Base-by-base conservation (phyloP, 176 grass and related monocot species). In the Triticum monococcum region DNA sequence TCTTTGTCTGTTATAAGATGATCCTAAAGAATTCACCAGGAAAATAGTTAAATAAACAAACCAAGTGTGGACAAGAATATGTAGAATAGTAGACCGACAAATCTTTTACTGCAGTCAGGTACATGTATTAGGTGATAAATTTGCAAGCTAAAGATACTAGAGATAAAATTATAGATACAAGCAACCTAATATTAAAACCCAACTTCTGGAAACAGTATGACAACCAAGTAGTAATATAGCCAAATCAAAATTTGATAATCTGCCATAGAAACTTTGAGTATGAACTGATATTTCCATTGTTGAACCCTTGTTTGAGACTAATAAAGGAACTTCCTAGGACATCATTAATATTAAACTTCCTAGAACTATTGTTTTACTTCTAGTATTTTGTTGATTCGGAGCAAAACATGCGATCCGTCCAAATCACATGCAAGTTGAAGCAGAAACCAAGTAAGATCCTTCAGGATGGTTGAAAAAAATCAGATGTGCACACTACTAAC, bases 91-190 rank as follows among this genome's bases (percentile, higher is more conserved):
- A 56, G 6, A 18, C 17, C 2, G 52, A 56, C 52, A 56, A 54
- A 18, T 54, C 50, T 48, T 48, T 48, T 5, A 50, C 48, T 17
- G 48, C 48, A 56, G 20, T 56, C 52, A 56, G 17, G 13, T 54
- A 54, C 50, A 54, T 54, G 50, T 17, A 54, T 17, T 17, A 56
- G 52, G 52, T 56, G 5, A 56, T 54, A 54, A 54, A 54, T 54
- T 18, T 54, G 50, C 5, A 52, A 52, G 48, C 48, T 52, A 52
- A 16, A 54, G 50, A 54, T 36, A 20, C 30, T 54, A 48, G 25
- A 60, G n/a, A 81, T 30, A 56, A 35, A 82, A 56, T 52, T 82
- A 43, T 70, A 69, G 80, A 56, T 52, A 46, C 67, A 70, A 38
- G 8, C 31, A 63, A 12, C 22, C 22, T 40, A 31, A 32, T 66